A percentile compares a stretch with the other conserved stretches of the same genome.
Conservation (phyloP, 306 rosid species). For the Sindora glabra region DNA sequence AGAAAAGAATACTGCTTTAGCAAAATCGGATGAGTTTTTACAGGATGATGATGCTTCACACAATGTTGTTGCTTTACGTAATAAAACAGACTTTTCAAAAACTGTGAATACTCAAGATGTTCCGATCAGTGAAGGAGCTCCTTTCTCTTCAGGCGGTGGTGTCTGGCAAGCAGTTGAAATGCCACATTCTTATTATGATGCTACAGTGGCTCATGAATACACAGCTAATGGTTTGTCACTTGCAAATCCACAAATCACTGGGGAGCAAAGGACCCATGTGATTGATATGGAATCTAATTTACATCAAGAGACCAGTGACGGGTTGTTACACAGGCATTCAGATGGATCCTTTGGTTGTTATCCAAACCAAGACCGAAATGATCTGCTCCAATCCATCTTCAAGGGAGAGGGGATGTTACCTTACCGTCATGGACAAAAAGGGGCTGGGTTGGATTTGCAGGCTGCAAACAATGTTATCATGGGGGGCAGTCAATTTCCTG, state of each 20-base stretch:
- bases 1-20: no score
- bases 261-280: conserved; percentile 28
- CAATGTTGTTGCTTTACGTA: conserved; percentile 18
- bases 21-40: conserved; percentile 22
- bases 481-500: conserved; percentile 46
- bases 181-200: conserved; percentile 62
- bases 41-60: no score
- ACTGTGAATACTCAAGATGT: conserved; percentile 29
- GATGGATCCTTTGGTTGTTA: conserved; percentile 51
- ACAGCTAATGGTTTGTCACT: conserved; percentile 38
- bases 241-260: conserved; percentile 38
- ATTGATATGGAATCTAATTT: conserved; percentile 57
- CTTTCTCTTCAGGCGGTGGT: conserved; percentile 39
- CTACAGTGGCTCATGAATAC: conserved; percentile 46
- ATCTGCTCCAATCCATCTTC: conserved; percentile 61
- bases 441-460: conserved; percentile 42
- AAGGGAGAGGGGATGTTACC: conserved; percentile 55
- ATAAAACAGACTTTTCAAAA: conserved; percentile 31
- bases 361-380: conserved; percentile 60
- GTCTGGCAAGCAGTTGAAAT: conserved; percentile 56
- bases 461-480: conserved; percentile 41
- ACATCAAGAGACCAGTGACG: conserved; percentile 37
- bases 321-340: conserved; percentile 36
- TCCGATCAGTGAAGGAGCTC: conserved; percentile 32
- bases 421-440: conserved; percentile 60